These are phyloP conservation scores for Austroboletus festivus DNA, from an alignment of 768 basidiomycete genomes.

Conservation along the genomic window DNA sequence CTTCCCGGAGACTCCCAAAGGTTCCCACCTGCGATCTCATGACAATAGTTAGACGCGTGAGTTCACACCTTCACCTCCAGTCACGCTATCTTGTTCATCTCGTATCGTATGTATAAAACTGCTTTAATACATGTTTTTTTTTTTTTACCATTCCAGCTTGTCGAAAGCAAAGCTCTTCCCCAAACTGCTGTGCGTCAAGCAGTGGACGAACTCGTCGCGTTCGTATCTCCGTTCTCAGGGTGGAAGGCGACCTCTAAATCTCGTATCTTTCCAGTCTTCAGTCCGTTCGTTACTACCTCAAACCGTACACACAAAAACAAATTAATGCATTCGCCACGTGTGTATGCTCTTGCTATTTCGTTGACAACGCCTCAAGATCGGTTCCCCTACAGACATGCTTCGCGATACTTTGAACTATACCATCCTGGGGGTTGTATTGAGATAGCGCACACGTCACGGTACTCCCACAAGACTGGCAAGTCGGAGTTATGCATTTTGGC, in stretches of 20 bases:
- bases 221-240: slow-evolving; percentile 33
- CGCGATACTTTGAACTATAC: slow-evolving; percentile 86
- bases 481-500: slow-evolving; percentile 86
- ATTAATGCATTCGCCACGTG: slow-evolving; percentile 92
- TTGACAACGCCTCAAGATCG: slow-evolving; percentile 26
- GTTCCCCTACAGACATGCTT: slow-evolving; percentile 65
- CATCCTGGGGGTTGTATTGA: slow-evolving; percentile 80
- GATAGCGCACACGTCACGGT: slow-evolving; percentile 85
- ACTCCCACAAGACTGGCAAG: slow-evolving; percentile 84
- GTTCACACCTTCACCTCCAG: slow-evolving; percentile 28
- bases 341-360: slow-evolving; percentile 38
- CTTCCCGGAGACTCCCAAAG: slow-evolving; percentile 72
- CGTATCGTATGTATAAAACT: slow-evolving; percentile 9
- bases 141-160: slow-evolving; percentile 45
- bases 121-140: slow-evolving; percentile 24
- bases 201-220: slow-evolving; percentile 78
- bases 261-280: slow-evolving; percentile 48
- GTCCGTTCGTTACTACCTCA: slow-evolving; percentile 75
- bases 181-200: slow-evolving; percentile 64
- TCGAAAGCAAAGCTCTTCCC: slow-evolving; percentile 51
- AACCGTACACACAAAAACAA: slow-evolving; percentile 74
- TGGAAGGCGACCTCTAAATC: slow-evolving; percentile 17
- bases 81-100: slow-evolving; percentile 31
- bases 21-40: slow-evolving; percentile 67
- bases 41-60: slow-evolving; percentile 73